phyloP scores from a whole-genome alignment of 2,329 filamentous ascomycete species.

The Arachnopeziza araneosa region DNA sequence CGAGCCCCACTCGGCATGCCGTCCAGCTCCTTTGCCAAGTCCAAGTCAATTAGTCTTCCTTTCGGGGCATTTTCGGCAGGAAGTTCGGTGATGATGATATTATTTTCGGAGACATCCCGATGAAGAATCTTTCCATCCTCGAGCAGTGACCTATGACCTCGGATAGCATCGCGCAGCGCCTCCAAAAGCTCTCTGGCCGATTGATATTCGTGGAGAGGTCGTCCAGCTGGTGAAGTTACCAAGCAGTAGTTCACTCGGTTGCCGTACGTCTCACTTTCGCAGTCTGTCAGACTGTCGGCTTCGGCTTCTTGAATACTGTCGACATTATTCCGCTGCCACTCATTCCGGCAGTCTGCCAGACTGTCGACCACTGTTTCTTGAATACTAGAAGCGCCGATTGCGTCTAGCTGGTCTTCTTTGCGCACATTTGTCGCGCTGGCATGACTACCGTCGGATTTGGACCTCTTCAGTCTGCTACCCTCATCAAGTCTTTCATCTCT shows the following conservation, averaged over 20 bases:
- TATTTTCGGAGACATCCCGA: conserved; percentile 34
- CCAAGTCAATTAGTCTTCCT: conserved; percentile 16
- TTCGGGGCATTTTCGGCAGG: conserved; percentile 7
- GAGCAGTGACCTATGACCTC: conserved; percentile 33
- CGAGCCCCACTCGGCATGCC: conserved; percentile 12
- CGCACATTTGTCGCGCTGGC: conserved; percentile 9
- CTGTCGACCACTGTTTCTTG: conserved; percentile 20
- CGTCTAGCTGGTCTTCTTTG: conserved; percentile 10
- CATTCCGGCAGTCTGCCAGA: conserved; percentile 17
- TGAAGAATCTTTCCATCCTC: conserved; percentile 32
- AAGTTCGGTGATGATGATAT: conserved; percentile 32
- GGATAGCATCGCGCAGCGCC: conserved; percentile 23
- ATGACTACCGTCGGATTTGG: conserved; percentile 17
- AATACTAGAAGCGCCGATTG: conserved; percentile 17
- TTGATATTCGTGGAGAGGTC: conserved; percentile 25
- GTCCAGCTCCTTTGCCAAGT: conserved; percentile 17
- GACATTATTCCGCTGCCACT: conserved; percentile 17
- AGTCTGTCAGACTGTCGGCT: conserved; percentile 10
- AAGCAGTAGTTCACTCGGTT: conserved; percentile 31
- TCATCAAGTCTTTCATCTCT: conserved; percentile 15
- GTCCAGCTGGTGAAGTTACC: conserved; percentile 28
- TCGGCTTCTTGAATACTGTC: conserved; percentile 15
- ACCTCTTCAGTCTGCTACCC: conserved; percentile 15
- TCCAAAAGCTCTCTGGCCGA: conserved; percentile 32
- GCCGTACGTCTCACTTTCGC: conserved; percentile 19